These are phyloP conservation scores for Lipomyces orientalis DNA, from an alignment of 805 yeast genomes.

Conservation along the genomic window DNA sequence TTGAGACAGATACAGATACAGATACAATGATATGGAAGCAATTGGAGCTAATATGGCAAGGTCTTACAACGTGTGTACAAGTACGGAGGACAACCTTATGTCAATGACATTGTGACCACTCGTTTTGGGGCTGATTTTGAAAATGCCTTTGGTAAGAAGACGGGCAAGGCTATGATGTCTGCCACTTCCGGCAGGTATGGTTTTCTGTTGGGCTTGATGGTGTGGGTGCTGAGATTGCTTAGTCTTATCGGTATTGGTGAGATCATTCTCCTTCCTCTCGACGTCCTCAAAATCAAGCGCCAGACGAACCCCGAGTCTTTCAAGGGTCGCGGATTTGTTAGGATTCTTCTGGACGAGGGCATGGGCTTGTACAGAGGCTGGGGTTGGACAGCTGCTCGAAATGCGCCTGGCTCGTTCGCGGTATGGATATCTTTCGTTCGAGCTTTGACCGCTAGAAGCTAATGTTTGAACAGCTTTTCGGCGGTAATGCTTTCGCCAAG, in stretches of 20 bases:
- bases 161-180: slow-evolving; percentile 95
- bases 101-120: slow-evolving; percentile 83
- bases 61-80: slow-evolving; percentile 96
- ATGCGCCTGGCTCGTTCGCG: slow-evolving; percentile 98
- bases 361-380: slow-evolving; percentile 94
- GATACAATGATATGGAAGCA: background rate
- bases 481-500: slow-evolving; percentile 98
- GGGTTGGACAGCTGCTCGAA: slow-evolving; percentile 99
- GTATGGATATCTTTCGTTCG: slow-evolving; percentile 9
- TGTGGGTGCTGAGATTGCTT: background rate
- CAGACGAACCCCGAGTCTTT: slow-evolving; percentile 99
- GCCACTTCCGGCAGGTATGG: slow-evolving; percentile 85
- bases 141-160: slow-evolving; percentile 81
- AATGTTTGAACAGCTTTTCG: slow-evolving; percentile 60
- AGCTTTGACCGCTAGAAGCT: background rate
- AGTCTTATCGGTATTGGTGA: slow-evolving; percentile 96
- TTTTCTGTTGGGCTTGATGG: background rate
- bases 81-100: slow-evolving; percentile 99
- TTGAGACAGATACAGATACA: slow-evolving; percentile 20
- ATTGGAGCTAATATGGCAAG: slow-evolving; percentile 15
- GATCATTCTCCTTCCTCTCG: slow-evolving; percentile 91
- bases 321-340: slow-evolving; percentile 94
- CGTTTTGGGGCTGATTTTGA: slow-evolving; percentile 77
- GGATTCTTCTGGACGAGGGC: slow-evolving; percentile 88
- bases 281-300: slow-evolving; percentile 95